Evolutionary conservation across 495 filamentous ascomycete genomes (phyloP).

Genomic region (Annulohypoxylon maeteangense): DNA sequence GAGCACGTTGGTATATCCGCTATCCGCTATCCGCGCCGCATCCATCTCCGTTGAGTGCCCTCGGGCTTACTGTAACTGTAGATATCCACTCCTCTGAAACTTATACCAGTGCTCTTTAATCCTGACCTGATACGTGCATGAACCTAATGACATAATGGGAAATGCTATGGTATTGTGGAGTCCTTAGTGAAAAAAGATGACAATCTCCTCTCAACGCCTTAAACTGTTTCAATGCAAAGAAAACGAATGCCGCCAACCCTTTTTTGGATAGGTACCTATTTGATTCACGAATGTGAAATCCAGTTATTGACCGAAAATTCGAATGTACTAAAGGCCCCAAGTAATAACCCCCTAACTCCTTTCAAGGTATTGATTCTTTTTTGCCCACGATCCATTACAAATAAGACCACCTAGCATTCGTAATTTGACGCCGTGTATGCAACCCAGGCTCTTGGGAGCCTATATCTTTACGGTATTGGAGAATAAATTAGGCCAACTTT

Average conservation of each 20-base stretch:
- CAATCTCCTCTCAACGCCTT: conserved; percentile 26
- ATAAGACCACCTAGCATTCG: conserved; percentile 20
- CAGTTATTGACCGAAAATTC: conserved; percentile 26
- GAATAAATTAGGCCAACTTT: conserved; percentile 56
- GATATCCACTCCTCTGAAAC: neutral
- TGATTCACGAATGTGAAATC: conserved; percentile 26
- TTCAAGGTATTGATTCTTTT: conserved; percentile 22
- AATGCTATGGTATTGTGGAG: conserved; percentile 18
- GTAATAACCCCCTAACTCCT: conserved; percentile 40
- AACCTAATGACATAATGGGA: conserved; percentile 2
- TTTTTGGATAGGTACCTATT: conserved; percentile 5
- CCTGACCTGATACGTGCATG: conserved; percentile 16
- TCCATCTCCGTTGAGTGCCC: conserved; percentile 7
- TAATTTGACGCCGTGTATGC: conserved; percentile 28
- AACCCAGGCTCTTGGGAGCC: neutral
- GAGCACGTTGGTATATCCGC: conserved; percentile 10
- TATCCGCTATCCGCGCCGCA: conserved; percentile 2
- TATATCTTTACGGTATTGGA: neutral
- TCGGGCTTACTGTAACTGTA: neutral
- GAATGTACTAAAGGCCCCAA: conserved; percentile 21
- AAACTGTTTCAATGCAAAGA: conserved; percentile 19
- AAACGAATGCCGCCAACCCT: conserved; percentile 17
- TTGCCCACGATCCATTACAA: conserved; percentile 18
- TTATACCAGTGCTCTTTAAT: conserved; percentile 18
- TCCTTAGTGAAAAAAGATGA: conserved; percentile 1